phyloP scores from a whole-genome alignment of 2,329 filamentous ascomycete species.

The Teratosphaeria zuluensis region DNA sequence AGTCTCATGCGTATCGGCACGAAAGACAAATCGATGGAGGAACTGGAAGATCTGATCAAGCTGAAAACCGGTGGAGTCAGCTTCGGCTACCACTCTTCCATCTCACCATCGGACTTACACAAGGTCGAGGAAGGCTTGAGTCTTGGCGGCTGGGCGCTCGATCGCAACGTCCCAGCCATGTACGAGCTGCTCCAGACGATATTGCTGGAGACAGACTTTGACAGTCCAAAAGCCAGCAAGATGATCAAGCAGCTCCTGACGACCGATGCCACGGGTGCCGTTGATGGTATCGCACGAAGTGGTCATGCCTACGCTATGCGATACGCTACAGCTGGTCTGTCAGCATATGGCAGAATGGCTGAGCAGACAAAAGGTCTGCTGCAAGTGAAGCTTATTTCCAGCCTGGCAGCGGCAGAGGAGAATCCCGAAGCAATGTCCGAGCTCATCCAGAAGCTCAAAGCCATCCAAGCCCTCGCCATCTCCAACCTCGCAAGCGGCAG shows the following conservation, averaged over 20 bases:
- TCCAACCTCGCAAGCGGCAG: conserved; percentile 46
- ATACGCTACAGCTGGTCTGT: conserved; percentile 72
- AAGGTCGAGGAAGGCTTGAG: conserved; percentile 70
- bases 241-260: conserved; percentile 82
- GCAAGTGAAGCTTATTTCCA: conserved; percentile 76
- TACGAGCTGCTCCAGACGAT: conserved; percentile 73
- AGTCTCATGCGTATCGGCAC: conserved; percentile 90
- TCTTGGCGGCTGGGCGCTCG: conserved; percentile 77
- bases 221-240: conserved; percentile 66
- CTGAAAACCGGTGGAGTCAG: conserved; percentile 88
- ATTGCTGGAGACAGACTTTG: conserved; percentile 81
- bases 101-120: conserved; percentile 63
- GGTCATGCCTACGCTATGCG: conserved; percentile 81
- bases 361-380: conserved; percentile 87
- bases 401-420: conserved; percentile 65
- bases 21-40: conserved; percentile 77
- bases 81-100: conserved; percentile 72
- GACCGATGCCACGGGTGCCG: conserved; percentile 74
- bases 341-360: conserved; percentile 58
- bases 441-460: conserved; percentile 59
- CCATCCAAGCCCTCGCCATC: conserved; percentile 71
- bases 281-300: conserved; percentile 83
- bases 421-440: conserved; percentile 59
- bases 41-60: conserved; percentile 92
- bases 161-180: conserved; percentile 85